Evolutionary conservation across 1,284 basidiomycete genomes (phyloP), one percentile per base, ranked within the genome.

Genomic region (Trichosporon coremiiforme): DNA sequence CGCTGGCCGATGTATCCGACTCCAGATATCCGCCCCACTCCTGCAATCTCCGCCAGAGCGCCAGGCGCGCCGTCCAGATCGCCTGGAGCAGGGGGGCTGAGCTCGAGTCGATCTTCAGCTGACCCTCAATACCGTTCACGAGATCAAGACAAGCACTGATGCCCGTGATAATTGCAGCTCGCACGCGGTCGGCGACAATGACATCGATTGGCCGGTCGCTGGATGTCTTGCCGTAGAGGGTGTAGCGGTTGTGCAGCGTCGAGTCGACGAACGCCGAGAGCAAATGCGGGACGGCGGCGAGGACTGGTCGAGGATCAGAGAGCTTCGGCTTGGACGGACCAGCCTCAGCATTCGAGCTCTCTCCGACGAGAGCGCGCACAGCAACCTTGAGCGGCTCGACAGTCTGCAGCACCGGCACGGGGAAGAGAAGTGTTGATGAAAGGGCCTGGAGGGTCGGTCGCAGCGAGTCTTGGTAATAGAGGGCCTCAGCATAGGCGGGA

Each of bases 1-100:
- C 53, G 4, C 70, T 68, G 70, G 79, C 80, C 0, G 47, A 63
- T 1, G 47, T 68, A 50, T 83, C 80, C 13, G 75, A 69, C 71
- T 82, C 82, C 64, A 82, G 74, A 66, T 82, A 83, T 22, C 80
- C 80, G 33, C 80, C 80, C 82, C 82, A 83, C 2, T 36, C 41
- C 17, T 73, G 66, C 3, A 83, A 63, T 0, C 69, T 71, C 12
- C 67, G 60, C 82, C 82, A 83, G 0, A 81, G 36, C 1, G 31
- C 62, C 0, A 47, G 31, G 12, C 75, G 73, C 1, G 78, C 68
- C 6, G 64, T 25, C 75, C 74, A 77, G 2, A 71, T 35, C 0
- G 63, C 68, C 17, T 65, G 66, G 64, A 75, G 45, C 31, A 66
- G 7, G 4, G 66, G 60, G 0, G 47, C 65, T 0, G 66, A 25